phyloP scores from a whole-genome alignment of 2,329 filamentous ascomycete species.

The Trichoderma sp. region DNA sequence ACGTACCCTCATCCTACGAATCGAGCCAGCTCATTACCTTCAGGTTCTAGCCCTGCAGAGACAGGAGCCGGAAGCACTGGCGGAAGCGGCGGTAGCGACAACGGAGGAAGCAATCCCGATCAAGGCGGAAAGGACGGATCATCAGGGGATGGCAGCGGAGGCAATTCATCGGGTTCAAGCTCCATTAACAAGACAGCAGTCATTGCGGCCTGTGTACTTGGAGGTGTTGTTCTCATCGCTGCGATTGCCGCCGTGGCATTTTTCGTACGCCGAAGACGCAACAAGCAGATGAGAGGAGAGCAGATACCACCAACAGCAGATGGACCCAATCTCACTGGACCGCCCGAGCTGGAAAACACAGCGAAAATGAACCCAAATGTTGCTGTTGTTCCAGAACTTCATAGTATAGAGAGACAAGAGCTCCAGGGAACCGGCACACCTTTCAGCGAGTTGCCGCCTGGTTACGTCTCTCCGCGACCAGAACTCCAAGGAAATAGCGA shows the following conservation, averaged over 20 bases:
- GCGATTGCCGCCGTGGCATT: conserved; percentile 37
- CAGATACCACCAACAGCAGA: conserved; percentile 25
- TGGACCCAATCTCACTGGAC: conserved; percentile 19
- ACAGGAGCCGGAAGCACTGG: conserved; percentile 22
- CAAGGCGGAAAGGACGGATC: conserved; percentile 3
- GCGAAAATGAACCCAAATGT: conserved; percentile 9
- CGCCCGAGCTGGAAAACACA: conserved; percentile 32
- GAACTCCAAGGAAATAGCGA: conserved; percentile 33
- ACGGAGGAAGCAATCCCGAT: background rate
- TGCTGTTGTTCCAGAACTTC: conserved; percentile 26
- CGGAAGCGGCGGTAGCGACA: background rate
- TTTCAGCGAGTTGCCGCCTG: conserved; percentile 28
- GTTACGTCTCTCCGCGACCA: conserved; percentile 28
- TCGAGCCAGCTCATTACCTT: conserved; percentile 16
- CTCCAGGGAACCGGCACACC: conserved; percentile 28
- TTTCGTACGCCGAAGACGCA: conserved; percentile 40
- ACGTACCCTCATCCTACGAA: conserved; percentile 26
- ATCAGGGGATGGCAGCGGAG: conserved; percentile 10
- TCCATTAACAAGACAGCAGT: conserved; percentile 33
- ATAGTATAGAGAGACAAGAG: conserved; percentile 29
- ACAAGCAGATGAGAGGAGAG: conserved; percentile 28
- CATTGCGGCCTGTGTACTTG: conserved; percentile 38
- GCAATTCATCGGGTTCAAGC: conserved; percentile 7
- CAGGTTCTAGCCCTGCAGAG: conserved; percentile 17
- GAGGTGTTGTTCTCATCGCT: conserved; percentile 30